Base-by-base conservation (phyloP, 257 asterid species). In the Salvia splendens region DNA sequence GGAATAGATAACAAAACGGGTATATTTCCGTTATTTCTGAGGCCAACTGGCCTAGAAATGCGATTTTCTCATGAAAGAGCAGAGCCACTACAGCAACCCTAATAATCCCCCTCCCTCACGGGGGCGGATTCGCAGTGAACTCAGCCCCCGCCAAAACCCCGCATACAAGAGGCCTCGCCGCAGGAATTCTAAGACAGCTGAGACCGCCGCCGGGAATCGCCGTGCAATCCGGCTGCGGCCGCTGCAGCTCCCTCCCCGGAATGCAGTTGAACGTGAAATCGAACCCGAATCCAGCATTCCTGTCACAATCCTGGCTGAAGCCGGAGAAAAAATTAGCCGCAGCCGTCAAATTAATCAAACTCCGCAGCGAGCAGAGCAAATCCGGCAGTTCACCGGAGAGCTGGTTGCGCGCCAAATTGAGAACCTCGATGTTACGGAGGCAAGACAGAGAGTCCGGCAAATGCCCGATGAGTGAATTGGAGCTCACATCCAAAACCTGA, bases 201-300 rank as follows among this genome's bases (percentile, higher is more conserved):
- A 89, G 75, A 10, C 93, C 82, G 8, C 81, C 86, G 4, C 96
- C 96, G 0, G 87, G 96, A 12, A 82, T 64, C 16, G 45, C 64
- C 9, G 95, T 81, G 71, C 98, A 92, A 40, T 89, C 91, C 3
- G 92, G 91, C 65, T 71, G 73, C 4, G 98, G 97, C 63, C 95
- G 81, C 78, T 92, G 98, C 85, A 78, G 74, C 54, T 61, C 79
- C 30, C 49, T 84, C 5, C 97, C 96, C 0, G 96, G 96, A 11
- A 89, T 79, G 61, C 97, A 92, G 57, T 92, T 92, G n/a, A 84
- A 66, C 2, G 97, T 83, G 82, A 92, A 87, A 75, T 92, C 97
- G 36, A 92, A 86, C 0, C 95, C 92, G 11, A 92, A 86, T 0
- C 95, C 92, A 8, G 68, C 67, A n/a, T 28, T 62, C 38, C 65